Evolutionary conservation across 177 flowering plant genomes (phyloP), one percentile per base, ranked within the genome.

Genomic region (Telopea speciosissima): DNA sequence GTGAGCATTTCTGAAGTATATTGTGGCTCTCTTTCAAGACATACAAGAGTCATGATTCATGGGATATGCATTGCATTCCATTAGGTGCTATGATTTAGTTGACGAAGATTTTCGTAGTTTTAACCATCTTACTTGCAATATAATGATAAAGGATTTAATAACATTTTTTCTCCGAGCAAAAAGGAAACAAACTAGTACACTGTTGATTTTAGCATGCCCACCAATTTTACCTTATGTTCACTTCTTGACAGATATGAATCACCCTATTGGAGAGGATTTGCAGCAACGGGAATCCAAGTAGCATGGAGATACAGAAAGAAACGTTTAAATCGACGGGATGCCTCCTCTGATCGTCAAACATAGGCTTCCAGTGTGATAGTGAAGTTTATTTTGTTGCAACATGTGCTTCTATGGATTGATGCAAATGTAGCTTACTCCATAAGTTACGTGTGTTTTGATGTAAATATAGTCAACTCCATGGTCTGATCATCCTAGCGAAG

Each of bases 271-370:
- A 85, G 94, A 79, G 70, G 74, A 68, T 75, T 80, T 42, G 93
- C 96, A 36, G 90, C 90, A 66, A 77, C 69, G 3, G 78, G 83
- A 3, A 89, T 90, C 75, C 96, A 90, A 76, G 93, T 89, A n/a
- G 89, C 90, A 36, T 90, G 93, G 93, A 83, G 89, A 79, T 85
- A 89, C 83, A 67, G 89, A 75, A 81, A 82, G 78, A 88, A 85
- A 73, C 74, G 92, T 42, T 77, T 82, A 21, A 82, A 49, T 23
- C 88, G 86, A 24, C 67, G 74, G 4, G 44, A 74, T 59, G 78
- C 73, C 13, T 60, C 73, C 13, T 60, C 76, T 61, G 62, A 49
- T 49, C 19, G 17, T 49, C 3, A 19, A 58, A 58, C 22, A 19
- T 58, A n/a, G 8, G 5, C 23, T 7, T 8, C 14, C 8, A n/a